These are phyloP conservation scores for Hypsizygus marmoreus DNA, from an alignment of 768 basidiomycete species.

Conservation along the genomic window DNA sequence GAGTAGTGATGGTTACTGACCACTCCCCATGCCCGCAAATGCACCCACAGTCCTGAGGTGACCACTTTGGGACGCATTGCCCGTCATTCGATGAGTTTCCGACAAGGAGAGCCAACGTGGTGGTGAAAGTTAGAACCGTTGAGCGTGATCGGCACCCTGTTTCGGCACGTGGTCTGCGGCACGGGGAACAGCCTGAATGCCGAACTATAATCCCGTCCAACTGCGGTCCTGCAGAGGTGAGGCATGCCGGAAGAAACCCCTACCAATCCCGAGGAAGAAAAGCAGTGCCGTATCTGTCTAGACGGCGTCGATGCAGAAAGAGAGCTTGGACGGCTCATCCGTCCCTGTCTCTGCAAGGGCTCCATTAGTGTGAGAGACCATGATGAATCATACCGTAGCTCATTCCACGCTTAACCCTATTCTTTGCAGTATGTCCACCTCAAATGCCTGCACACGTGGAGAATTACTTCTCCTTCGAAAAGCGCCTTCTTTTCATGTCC, in stretches of 20 bases:
- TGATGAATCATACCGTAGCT: slow-evolving; percentile 19
- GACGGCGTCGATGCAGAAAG: slow-evolving; percentile 62
- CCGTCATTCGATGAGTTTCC: slow-evolving; percentile 33
- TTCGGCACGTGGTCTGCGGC: too few species aligned
- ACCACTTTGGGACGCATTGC: slow-evolving; percentile 28
- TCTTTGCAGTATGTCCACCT: slow-evolving; percentile 71
- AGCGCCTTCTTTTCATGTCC: slow-evolving; percentile 79
- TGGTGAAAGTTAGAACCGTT: background rate
- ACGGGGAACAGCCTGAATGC: too few species aligned
- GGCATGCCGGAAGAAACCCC: slow-evolving; percentile 18
- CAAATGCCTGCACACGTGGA: slow-evolving; percentile 76
- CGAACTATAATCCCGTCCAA: too few species aligned
- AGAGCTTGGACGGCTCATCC: slow-evolving; percentile 74
- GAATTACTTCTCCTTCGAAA: slow-evolving; percentile 58
- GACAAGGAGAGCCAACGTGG: too few species aligned
- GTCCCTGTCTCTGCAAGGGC: slow-evolving; percentile 80
- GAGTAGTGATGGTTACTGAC: slow-evolving; percentile 32
- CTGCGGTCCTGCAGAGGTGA: too few species aligned
- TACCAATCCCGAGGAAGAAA: slow-evolving; percentile 38
- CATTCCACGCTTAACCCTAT: slow-evolving; percentile 16
- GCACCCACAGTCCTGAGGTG: slow-evolving; percentile 56
- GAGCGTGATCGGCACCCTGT: too few species aligned
- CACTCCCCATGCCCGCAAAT: slow-evolving; percentile 62
- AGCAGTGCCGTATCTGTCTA: slow-evolving; percentile 85
- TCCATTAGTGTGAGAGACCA: slow-evolving; percentile 77